Evolutionary conservation across 2,329 filamentous ascomycete genomes (phyloP).

Genomic region (Fusarium falciforme): DNA sequence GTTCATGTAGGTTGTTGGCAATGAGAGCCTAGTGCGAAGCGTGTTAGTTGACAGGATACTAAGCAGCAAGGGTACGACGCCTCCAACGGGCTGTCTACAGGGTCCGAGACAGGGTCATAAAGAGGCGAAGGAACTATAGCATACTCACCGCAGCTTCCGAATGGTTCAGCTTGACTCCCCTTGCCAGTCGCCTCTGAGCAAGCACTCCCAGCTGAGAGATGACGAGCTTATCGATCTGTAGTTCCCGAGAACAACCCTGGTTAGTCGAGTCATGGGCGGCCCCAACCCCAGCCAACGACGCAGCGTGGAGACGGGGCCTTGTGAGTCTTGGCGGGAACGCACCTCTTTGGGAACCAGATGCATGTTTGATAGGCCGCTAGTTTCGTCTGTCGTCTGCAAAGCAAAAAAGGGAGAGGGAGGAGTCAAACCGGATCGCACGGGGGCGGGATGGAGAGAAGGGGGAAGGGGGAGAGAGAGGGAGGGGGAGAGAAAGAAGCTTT

Average conservation of each 20-base stretch:
- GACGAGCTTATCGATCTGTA: constrained; percentile 92
- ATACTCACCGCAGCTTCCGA: constrained; percentile 80
- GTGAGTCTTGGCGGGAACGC: constrained; percentile 37
- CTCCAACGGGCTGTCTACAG: neutral
- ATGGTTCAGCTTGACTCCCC: constrained; percentile 91
- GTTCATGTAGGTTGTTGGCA: constrained; percentile 90
- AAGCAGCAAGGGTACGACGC: neutral
- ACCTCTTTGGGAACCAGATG: constrained; percentile 63
- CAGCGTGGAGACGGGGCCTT: constrained; percentile 13
- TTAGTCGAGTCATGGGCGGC: constrained; percentile 22
- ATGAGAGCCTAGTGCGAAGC: constrained; percentile 73
- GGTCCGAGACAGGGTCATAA: neutral
- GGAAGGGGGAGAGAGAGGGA: neutral
- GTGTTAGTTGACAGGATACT: constrained; percentile 12
- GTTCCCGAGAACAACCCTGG: constrained; percentile 26
- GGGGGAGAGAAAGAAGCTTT: neutral
- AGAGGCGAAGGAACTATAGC: neutral
- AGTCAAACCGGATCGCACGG: neutral
- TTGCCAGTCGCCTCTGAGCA: constrained; percentile 87
- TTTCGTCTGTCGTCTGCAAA: neutral
- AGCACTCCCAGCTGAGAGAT: constrained; percentile 90
- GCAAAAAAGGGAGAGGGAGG: neutral
- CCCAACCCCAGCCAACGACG: neutral
- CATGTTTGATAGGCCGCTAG: constrained; percentile 48
- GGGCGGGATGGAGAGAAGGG: neutral